Base-by-base conservation (phyloP, 1,284 basidiomycete species). In the Grifola frondosa region DNA sequence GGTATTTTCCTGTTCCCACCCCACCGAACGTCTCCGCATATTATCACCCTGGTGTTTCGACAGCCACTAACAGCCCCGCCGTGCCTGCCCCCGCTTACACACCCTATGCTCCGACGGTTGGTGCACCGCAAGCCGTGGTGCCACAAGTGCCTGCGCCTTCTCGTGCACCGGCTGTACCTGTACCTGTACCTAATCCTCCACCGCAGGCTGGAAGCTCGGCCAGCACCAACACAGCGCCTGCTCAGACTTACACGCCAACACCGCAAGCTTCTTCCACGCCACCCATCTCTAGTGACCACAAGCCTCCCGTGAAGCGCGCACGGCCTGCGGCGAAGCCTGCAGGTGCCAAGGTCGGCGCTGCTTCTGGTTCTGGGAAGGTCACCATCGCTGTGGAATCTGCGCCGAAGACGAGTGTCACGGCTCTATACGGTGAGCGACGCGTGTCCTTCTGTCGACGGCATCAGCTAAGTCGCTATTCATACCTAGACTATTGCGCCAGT, bases 401-500 rank as follows among this genome's bases (percentile, higher is more conserved):
- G 4, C 50, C 46, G 13, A 52, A 48, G 33, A 60, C 65, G 16
- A 54, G 60, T 30, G 60, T 64, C 3, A 41, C 55, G 20, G 51
- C 48, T 17, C 40, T 68, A 1, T 63, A 54, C 30, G 62, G 68
- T 61, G n/a, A n/a, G n/a, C n/a, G n/a, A 30, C 48, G 44, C 38
- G 30, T 13, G 9, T 13, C 13, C 1, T 28, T 21, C 17, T 13
- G 21, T 20, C 37, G 20, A 34, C 25, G 20, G 6, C 35, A 29
- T 39, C 30, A 33, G 35, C 28, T 22, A 25, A 23, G 23, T 23
- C 26, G 23, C 20, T n/a, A 21, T 13, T n/a, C n/a, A n/a, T n/a
- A n/a, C 34, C 11, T 30, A 69, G 68, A 71, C 22, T 60, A 65
- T 43, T 74, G 71, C 36, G 32, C 41, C 6, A 52, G 32, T 10